Conservation (phyloP, 768 basidiomycete genomes). For the Naganishia kalamii region DNA sequence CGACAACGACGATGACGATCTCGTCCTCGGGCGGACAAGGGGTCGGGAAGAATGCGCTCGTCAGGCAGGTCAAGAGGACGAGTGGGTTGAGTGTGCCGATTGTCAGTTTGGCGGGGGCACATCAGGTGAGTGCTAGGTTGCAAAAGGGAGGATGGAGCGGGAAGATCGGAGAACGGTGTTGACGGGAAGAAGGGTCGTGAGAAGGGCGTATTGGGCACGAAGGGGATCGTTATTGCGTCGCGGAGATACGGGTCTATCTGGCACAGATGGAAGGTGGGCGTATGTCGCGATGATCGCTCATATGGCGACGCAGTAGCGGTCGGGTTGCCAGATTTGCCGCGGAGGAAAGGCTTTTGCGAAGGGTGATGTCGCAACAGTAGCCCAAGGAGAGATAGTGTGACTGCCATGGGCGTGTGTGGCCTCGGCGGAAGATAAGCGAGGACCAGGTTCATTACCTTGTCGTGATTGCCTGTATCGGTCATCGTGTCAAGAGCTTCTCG, state of each 20-base stretch:
- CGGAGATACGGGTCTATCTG: neutral
- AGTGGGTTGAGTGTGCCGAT: conserved; percentile 90
- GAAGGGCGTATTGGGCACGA: neutral
- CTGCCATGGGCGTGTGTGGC: no score
- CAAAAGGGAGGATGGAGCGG: neutral
- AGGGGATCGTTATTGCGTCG: neutral
- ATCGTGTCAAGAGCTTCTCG: neutral
- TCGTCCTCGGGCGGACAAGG: conserved; percentile 43
- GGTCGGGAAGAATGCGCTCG: conserved; percentile 44
- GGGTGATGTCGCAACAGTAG: no score
- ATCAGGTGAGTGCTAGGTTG: conserved; percentile 58
- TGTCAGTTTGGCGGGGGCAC: conserved; percentile 78
- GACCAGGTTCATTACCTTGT: no score
- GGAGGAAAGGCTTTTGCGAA: no score
- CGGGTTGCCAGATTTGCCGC: no score
- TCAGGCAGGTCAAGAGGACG: conserved; percentile 83
- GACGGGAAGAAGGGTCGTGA: neutral
- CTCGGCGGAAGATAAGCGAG: no score
- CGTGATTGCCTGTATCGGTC: neutral
- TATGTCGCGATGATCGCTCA: no score
- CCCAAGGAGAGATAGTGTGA: no score
- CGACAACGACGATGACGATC: conserved; percentile 43
- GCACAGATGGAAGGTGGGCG: neutral
- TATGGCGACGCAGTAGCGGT: no score
- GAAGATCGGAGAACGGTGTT: neutral